Conservation (phyloP, 352 stramenopile genomes). For the Hyaloperonospora brassicae region DNA sequence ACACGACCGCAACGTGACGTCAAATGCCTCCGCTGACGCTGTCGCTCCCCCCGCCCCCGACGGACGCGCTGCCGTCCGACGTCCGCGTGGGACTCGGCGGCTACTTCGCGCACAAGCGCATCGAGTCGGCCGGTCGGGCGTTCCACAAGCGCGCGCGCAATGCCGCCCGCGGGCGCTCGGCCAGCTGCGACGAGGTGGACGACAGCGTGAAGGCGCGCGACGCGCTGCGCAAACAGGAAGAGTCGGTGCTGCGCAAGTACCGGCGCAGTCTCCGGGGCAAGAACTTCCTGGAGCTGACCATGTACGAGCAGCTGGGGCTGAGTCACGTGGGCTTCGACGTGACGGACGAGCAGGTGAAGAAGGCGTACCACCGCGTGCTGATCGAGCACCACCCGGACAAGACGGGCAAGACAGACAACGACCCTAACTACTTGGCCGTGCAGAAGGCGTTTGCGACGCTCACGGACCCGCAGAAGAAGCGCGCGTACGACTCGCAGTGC, state of each 20-base stretch:
- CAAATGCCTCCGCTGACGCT: slow-evolving; percentile 46
- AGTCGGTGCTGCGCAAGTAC: slow-evolving; percentile 67
- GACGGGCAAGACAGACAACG: slow-evolving; percentile 84
- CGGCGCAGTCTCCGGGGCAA: slow-evolving; percentile 73
- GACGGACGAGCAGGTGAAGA: slow-evolving; percentile 81
- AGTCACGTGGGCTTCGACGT: slow-evolving; percentile 71
- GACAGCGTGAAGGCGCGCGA: slow-evolving; percentile 53
- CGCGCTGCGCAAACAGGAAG: slow-evolving; percentile 58
- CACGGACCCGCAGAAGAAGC: slow-evolving; percentile 78
- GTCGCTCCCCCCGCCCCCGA: slow-evolving; percentile 51
- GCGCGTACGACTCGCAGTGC: slow-evolving; percentile 78
- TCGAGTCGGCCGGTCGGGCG: slow-evolving; percentile 62
- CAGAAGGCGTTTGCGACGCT: slow-evolving; percentile 78
- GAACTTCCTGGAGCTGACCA: slow-evolving; percentile 76
- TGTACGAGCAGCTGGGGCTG: slow-evolving; percentile 82
- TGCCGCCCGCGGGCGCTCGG: slow-evolving; percentile 59
- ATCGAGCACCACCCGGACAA: slow-evolving; percentile 86
- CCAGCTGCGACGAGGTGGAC: slow-evolving; percentile 68
- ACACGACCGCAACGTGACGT: no score
- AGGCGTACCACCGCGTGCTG: slow-evolving; percentile 82
- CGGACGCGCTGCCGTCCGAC: slow-evolving; percentile 44
- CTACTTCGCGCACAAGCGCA: slow-evolving; percentile 69
- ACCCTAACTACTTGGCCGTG: slow-evolving; percentile 83
- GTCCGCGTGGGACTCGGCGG: slow-evolving; percentile 52
- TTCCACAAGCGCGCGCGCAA: slow-evolving; percentile 74